These are phyloP conservation scores for Chaetomiaceae sp. DNA, from an alignment of 2,329 filamentous ascomycete genomes.

Conservation along the genomic window DNA sequence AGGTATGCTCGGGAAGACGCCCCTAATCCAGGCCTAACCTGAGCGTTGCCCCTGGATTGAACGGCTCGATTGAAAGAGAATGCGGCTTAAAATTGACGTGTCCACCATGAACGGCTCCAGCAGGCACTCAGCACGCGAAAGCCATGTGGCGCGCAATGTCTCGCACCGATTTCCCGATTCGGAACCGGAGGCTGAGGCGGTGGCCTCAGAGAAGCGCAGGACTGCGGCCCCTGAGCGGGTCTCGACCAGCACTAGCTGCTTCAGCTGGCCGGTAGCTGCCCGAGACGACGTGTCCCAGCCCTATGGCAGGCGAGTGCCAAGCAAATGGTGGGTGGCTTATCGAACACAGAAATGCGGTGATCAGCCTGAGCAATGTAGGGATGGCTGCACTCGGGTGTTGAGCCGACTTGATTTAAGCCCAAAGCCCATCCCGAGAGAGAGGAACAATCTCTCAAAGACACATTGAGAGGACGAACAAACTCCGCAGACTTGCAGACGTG, in stretches of 20 bases:
- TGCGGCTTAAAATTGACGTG: too few species aligned
- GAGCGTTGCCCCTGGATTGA: too few species aligned
- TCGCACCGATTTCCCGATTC: not conserved
- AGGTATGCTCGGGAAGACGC: too few species aligned
- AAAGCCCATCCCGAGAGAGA: not conserved
- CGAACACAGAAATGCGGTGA: not conserved
- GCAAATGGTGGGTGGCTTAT: conserved; percentile 1
- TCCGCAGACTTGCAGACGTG: not conserved
- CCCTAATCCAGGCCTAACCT: too few species aligned
- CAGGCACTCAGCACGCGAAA: too few species aligned
- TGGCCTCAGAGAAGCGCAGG: not conserved
- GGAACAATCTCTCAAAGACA: not conserved
- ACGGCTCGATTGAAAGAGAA: not conserved
- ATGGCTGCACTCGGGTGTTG: not conserved
- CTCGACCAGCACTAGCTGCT: not conserved
- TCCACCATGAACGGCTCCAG: too few species aligned
- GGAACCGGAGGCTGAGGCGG: not conserved
- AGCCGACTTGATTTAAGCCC: not conserved
- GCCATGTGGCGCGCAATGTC: not conserved
- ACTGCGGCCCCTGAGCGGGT: conserved; percentile 8
- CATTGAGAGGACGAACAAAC: not conserved
- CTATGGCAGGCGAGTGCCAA: conserved; percentile 14
- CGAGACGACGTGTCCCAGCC: conserved; percentile 12
- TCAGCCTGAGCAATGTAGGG: not conserved
- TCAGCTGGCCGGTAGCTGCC: not conserved